Conservation (phyloP, 306 rosid species). For the Oemleria cerasiformis region DNA sequence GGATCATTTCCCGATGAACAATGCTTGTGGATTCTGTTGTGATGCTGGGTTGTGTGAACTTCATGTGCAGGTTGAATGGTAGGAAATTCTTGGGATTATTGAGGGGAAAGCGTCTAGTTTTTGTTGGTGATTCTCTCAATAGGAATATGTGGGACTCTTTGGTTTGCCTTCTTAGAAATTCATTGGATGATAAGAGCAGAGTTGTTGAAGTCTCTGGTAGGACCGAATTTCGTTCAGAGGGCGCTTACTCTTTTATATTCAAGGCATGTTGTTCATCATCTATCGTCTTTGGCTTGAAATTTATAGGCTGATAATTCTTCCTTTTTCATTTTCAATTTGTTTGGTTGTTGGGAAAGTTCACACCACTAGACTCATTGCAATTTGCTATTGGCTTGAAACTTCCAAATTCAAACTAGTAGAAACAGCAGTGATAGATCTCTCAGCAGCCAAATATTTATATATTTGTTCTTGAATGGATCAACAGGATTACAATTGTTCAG, state of each 20-base stretch:
- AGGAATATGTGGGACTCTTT: conserved; percentile 34
- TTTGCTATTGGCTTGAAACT: background rate
- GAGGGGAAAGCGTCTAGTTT: conserved; percentile 26
- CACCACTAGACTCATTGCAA: background rate
- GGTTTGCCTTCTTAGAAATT: conserved; percentile 22
- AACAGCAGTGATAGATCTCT: background rate
- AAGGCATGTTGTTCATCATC: conserved; percentile 15
- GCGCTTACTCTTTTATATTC: conserved; percentile 14
- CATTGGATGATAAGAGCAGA: conserved; percentile 19
- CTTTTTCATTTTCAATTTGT: background rate
- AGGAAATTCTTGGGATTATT: conserved; percentile 19
- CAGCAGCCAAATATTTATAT: background rate
- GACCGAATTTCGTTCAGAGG: conserved; percentile 17
- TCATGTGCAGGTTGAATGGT: conserved; percentile 24
- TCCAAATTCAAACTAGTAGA: background rate
- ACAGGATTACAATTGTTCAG: conserved; percentile 28
- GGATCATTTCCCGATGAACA: conserved; percentile 1
- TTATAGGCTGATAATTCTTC: background rate
- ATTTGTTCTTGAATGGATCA: background rate
- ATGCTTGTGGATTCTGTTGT: conserved; percentile 2
- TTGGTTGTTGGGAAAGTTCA: background rate
- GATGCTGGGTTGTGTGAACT: conserved; percentile 3
- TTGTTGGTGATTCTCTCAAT: conserved; percentile 29
- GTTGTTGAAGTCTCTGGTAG: conserved; percentile 22
- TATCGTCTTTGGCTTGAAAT: background rate